These are phyloP conservation scores for Ambrosiella beaveri DNA, from an alignment of 2,329 filamentous ascomycete genomes.

Conservation along the genomic window DNA sequence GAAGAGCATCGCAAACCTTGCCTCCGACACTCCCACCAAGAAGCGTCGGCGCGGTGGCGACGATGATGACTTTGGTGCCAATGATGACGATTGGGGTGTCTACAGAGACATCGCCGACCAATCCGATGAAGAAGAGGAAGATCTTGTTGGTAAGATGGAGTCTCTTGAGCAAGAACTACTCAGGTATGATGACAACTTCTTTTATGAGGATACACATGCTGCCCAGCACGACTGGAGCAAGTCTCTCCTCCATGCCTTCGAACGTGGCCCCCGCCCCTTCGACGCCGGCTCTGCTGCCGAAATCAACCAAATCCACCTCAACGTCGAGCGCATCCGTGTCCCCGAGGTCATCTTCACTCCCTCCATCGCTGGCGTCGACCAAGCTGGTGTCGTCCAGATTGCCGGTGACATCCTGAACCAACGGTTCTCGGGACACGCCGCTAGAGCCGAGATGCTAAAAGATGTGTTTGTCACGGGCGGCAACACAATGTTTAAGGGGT, in stretches of 20 bases:
- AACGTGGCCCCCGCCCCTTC: constrained; percentile 73
- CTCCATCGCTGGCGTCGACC: constrained; percentile 77
- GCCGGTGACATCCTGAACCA: constrained; percentile 77
- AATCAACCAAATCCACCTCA: constrained; percentile 79
- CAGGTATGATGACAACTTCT: constrained; percentile 72
- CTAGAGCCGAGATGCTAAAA: constrained; percentile 53
- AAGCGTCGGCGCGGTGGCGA: constrained; percentile 76
- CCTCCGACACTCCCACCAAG: constrained; percentile 69
- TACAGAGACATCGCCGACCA: constrained; percentile 85
- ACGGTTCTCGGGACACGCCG: constrained; percentile 42
- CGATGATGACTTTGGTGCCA: constrained; percentile 90
- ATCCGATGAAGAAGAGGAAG: constrained; percentile 77
- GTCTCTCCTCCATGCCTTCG: constrained; percentile 74
- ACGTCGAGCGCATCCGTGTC: constrained; percentile 87
- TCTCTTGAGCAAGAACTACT: constrained; percentile 70
- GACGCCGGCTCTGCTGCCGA: constrained; percentile 64
- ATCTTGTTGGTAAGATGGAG: constrained; percentile 57
- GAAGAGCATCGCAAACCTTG: constrained; percentile 93
- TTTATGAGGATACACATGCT: constrained; percentile 78
- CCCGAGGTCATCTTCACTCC: constrained; percentile 90
- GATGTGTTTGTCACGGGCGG: constrained; percentile 95
- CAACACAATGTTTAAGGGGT: constrained; percentile 68
- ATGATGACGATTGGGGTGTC: constrained; percentile 96
- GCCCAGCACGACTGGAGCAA: constrained; percentile 94
- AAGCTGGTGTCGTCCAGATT: constrained; percentile 85